Conservation (phyloP, 2,329 filamentous ascomycete species). For the Trichoderma arundinaceum region DNA sequence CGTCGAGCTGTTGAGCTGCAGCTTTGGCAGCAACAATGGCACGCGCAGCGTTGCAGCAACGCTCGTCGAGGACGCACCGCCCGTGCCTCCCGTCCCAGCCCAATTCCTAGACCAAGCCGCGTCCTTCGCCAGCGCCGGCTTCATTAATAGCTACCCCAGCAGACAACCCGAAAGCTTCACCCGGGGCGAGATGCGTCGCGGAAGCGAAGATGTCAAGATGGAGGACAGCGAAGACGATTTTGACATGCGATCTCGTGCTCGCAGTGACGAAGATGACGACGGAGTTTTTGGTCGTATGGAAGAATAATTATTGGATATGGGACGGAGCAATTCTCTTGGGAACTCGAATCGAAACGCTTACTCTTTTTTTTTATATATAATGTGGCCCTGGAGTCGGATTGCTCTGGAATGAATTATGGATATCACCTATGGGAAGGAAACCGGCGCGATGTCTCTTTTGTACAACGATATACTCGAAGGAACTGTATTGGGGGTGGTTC, state of each 20-base stretch:
- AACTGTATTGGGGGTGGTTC: constrained; percentile 57
- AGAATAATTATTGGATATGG: constrained; percentile 59
- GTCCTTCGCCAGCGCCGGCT: constrained; percentile 63
- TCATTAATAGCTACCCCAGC: constrained; percentile 67
- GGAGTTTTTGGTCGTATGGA: constrained; percentile 98
- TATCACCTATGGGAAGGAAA: constrained; percentile 40
- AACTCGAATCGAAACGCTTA: constrained; percentile 34
- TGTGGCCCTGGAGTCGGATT: constrained; percentile 38
- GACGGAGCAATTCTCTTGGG: constrained; percentile 27
- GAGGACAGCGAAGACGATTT: constrained; percentile 72
- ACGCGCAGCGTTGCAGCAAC: constrained; percentile 65
- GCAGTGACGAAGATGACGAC: constrained; percentile 89
- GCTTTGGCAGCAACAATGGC: constrained; percentile 77
- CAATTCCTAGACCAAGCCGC: constrained; percentile 72
- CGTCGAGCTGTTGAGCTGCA: constrained; percentile 88
- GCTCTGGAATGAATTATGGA: constrained; percentile 44
- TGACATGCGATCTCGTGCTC: constrained; percentile 63
- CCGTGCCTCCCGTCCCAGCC: constrained; percentile 84
- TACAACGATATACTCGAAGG: constrained; percentile 51
- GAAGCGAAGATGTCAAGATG: constrained; percentile 68
- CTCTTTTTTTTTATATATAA: constrained; percentile 33
- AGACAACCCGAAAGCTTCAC: constrained; percentile 70
- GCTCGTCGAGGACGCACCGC: constrained; percentile 76
- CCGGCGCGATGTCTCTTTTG: constrained; percentile 54
- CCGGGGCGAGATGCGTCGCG: constrained; percentile 58